Conservation (phyloP, 208 protist species). For the Wallacemonas rigidus region DNA sequence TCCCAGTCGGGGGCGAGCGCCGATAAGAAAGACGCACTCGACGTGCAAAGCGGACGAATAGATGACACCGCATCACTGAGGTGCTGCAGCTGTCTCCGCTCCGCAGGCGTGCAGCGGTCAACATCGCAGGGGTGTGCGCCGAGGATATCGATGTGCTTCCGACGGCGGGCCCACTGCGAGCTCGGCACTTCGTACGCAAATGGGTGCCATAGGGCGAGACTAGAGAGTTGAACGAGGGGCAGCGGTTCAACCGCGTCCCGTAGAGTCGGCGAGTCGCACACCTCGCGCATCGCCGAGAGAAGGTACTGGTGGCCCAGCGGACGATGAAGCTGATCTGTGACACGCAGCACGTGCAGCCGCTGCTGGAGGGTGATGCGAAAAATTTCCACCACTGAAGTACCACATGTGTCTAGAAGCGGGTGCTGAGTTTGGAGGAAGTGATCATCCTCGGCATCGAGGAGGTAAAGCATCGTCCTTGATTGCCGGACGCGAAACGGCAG, state of each 20-base stretch:
- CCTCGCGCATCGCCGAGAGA: slow-evolving; percentile 54
- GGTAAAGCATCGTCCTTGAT: slow-evolving; percentile 25
- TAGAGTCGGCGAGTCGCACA: slow-evolving; percentile 29
- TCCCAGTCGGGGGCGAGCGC: slow-evolving; percentile 59
- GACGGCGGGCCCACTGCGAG: slow-evolving; percentile 35
- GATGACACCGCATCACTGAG: slow-evolving; percentile 45
- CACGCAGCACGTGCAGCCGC: slow-evolving; percentile 51
- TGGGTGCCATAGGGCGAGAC: slow-evolving; percentile 57
- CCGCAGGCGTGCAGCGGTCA: slow-evolving; percentile 7
- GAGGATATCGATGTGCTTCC: slow-evolving; percentile 33
- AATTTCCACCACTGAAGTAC: slow-evolving; percentile 1
- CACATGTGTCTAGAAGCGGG: background rate
- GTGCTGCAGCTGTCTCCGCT: slow-evolving; percentile 28
- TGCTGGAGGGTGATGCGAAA: slow-evolving; percentile 63
- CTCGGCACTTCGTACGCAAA: slow-evolving; percentile 53
- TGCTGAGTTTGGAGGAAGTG: background rate
- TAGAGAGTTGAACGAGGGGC: slow-evolving; percentile 48
- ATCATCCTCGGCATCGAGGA: slow-evolving; percentile 40
- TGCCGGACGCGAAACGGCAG: slow-evolving; percentile 40
- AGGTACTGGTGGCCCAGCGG: slow-evolving; percentile 63
- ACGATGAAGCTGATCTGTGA: slow-evolving; percentile 36
- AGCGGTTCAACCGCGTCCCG: slow-evolving; percentile 42
- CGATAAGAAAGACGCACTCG: slow-evolving; percentile 51
- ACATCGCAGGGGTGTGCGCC: background rate
- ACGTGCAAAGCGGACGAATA: slow-evolving; percentile 42